Conservation (phyloP, 768 basidiomycete genomes). For the Amanita rimosa region DNA sequence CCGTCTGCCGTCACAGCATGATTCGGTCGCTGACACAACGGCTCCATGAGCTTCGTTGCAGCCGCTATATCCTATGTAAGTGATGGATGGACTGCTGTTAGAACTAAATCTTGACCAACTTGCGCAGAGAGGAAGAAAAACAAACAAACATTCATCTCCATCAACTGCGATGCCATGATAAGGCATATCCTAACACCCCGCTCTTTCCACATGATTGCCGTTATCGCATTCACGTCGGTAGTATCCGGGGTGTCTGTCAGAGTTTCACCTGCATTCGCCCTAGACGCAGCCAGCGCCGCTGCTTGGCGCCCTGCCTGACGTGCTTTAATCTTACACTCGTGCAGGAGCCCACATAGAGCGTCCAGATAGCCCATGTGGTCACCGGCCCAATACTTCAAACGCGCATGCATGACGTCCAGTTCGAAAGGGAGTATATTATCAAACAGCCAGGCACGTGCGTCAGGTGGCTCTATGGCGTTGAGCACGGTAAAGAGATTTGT, state of each 20-base stretch:
- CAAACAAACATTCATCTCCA: slow-evolving; percentile 67
- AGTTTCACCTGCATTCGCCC: not conserved
- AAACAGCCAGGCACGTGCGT: slow-evolving; percentile 48
- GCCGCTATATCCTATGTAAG: slow-evolving; percentile 50
- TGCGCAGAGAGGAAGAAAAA: not conserved
- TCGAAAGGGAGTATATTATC: slow-evolving; percentile 49
- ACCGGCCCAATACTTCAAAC: slow-evolving; percentile 72
- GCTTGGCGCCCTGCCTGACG: slow-evolving; percentile 18
- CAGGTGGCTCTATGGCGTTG: slow-evolving; percentile 39
- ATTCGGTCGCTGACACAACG: slow-evolving; percentile 39
- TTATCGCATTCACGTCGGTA: slow-evolving; percentile 17
- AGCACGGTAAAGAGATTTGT: slow-evolving; percentile 70
- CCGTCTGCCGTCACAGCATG: not conserved
- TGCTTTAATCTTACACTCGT: slow-evolving; percentile 45
- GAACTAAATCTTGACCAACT: not conserved
- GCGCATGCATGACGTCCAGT: slow-evolving; percentile 59
- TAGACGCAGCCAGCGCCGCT: not conserved
- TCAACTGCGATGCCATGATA: slow-evolving; percentile 71
- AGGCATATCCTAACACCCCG: slow-evolving; percentile 64
- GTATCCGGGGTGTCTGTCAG: slow-evolving; percentile 6
- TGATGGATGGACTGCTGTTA: not conserved
- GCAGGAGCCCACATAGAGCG: slow-evolving; percentile 50
- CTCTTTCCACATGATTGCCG: slow-evolving; percentile 72
- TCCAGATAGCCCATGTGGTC: slow-evolving; percentile 77
- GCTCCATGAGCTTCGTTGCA: slow-evolving; percentile 56